Evolutionary conservation across 1,139 yeast species (phyloP).

Genomic region (Blastobotrys elegans): DNA sequence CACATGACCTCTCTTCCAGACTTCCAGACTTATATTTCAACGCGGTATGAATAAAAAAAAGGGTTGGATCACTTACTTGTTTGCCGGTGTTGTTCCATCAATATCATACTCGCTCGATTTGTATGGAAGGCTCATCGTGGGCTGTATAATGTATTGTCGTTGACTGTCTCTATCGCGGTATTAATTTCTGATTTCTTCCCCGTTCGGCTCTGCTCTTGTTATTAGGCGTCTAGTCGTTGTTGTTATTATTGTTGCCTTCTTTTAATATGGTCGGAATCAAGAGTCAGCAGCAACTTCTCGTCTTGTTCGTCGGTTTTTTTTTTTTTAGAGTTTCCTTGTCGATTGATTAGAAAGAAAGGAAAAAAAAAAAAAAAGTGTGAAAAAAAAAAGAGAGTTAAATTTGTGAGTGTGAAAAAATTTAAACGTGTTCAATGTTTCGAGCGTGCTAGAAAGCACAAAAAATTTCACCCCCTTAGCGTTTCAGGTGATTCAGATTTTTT

Average conservation of each 20-base stretch:
- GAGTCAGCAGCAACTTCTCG: too few species aligned
- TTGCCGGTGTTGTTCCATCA: slow-evolving; percentile 2
- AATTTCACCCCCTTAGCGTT: neutral
- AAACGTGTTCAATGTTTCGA: slow-evolving; percentile 1
- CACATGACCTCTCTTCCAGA: neutral
- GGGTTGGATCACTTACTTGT: neutral
- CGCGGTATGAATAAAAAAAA: too few species aligned
- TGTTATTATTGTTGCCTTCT: too few species aligned
- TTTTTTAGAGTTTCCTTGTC: neutral
- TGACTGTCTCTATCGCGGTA: too few species aligned
- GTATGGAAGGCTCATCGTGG: slow-evolving; percentile 28
- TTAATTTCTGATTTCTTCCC: too few species aligned
- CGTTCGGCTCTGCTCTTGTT: too few species aligned
- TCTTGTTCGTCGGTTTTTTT: neutral
- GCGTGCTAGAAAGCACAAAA: slow-evolving; percentile 4
- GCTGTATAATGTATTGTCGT: too few species aligned
- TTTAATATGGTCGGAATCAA: too few species aligned
- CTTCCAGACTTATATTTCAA: neutral
- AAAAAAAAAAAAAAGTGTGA: neutral
- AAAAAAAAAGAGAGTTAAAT: neutral
- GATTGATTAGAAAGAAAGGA: neutral
- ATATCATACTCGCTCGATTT: slow-evolving; percentile 28
- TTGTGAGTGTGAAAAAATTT: neutral
- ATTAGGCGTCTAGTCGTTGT: too few species aligned
- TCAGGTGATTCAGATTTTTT: neutral